Percentiles rank a stretch among this genome's conserved stretches.
phyloP scores from a whole-genome alignment of 108 stramenopile genomes.

The Skeletonema marinoi region DNA sequence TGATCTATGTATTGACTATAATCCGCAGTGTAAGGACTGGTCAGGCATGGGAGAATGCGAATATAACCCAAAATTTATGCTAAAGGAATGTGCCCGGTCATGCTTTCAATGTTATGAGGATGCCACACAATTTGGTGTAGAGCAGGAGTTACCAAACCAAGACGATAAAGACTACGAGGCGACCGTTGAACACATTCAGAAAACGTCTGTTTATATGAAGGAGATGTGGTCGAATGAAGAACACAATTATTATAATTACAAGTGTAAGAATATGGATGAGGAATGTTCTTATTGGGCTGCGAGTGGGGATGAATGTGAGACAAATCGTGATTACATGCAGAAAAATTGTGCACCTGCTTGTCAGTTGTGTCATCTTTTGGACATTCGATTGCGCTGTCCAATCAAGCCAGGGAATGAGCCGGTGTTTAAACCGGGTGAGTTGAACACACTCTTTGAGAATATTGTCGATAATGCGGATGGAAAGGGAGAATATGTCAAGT shows the following conservation, averaged over 20 bases:
- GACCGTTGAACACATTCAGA: slow-evolving; percentile 2
- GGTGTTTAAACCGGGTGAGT: slow-evolving; percentile 71
- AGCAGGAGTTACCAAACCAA: slow-evolving; percentile 12
- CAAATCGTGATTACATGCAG: slow-evolving; percentile 56
- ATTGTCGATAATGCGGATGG: slow-evolving; percentile 71
- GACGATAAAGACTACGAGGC: neutral
- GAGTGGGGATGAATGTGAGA: slow-evolving; percentile 47
- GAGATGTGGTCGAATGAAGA: slow-evolving; percentile 25
- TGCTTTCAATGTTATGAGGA: slow-evolving; percentile 38
- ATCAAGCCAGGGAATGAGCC: slow-evolving; percentile 34
- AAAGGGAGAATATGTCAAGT: slow-evolving; percentile 54
- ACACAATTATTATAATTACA: slow-evolving; percentile 15
- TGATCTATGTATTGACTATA: slow-evolving; percentile 25
- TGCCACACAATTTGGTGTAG: slow-evolving; percentile 37
- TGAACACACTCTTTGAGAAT: slow-evolving; percentile 68
- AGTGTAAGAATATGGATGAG: slow-evolving; percentile 30
- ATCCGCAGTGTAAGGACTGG: slow-evolving; percentile 47
- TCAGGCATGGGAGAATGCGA: slow-evolving; percentile 52
- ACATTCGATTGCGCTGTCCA: slow-evolving; percentile 58
- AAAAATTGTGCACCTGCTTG: slow-evolving; percentile 42
- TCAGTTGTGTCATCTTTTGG: slow-evolving; percentile 29
- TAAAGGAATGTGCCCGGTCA: slow-evolving; percentile 17
- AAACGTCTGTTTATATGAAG: slow-evolving; percentile 24
- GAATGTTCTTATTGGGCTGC: slow-evolving; percentile 54
- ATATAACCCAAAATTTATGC: slow-evolving; percentile 55